Evolutionary conservation across 352 stramenopile genomes (phyloP), one percentile per base, ranked within the genome.

Genomic region (Thraustochytrium striatum): DNA sequence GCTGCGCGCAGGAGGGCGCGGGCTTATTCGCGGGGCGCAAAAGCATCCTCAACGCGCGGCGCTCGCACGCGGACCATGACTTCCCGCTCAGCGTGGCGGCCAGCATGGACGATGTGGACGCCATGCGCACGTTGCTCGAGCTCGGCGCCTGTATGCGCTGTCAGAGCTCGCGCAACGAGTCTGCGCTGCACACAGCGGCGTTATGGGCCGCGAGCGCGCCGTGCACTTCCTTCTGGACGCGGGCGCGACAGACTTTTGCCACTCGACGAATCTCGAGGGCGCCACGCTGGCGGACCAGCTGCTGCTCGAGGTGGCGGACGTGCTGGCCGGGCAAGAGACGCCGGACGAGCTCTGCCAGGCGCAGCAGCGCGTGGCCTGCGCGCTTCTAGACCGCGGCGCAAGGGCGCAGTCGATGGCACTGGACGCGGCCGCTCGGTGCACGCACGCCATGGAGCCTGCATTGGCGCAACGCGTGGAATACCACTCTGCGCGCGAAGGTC

Each of bases 11-110:
- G n/a, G n/a, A n/a, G n/a, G n/a, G n/a, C n/a, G n/a, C n/a, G n/a
- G n/a, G n/a, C n/a, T n/a, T n/a, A n/a, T n/a, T n/a, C n/a, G n/a
- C n/a, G n/a, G n/a, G n/a, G n/a, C n/a, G n/a, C n/a, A n/a, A n/a
- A n/a, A n/a, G n/a, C n/a, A 52, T 70, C 33, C 9, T 70, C 9
- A 79, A 79, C 35, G 55, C 28, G 7, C 50, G 69, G 28, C 30
- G 33, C 41, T 19, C 30, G 13, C 9, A 52, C 3, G n/a, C 72
- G 36, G 16, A 21, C 1, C 8, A 52, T 33, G 69, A 79, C 50
- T 79, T 79, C 28, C 69, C 69, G n/a, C 69, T 79, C 28, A 52
- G 50, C 19, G 35, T 69, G 21, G 69, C 69, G 11, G 69, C 69
- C 21, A 43, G 16, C 5, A 11, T 79, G 28, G 53, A 28, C 50